These are phyloP conservation scores for Boletus pseudo-olivaceus DNA, from an alignment of 768 basidiomycete genomes.

Conservation along the genomic window DNA sequence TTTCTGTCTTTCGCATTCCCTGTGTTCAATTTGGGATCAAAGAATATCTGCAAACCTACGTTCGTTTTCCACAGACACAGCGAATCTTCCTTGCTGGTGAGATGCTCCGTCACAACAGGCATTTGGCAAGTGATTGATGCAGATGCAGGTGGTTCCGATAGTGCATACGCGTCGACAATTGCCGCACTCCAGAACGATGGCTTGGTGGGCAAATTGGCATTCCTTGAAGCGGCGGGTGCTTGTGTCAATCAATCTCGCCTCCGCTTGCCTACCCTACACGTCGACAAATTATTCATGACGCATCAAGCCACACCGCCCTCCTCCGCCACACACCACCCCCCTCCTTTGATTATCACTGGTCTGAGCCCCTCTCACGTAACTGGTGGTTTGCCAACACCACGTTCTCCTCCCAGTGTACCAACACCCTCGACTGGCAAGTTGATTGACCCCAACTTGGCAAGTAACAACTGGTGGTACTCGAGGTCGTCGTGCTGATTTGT, in stretches of 20 bases:
- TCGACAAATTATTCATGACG: constrained; percentile 49
- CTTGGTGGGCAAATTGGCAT: constrained; percentile 61
- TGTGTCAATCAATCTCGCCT: constrained; percentile 44
- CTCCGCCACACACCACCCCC: constrained; percentile 36
- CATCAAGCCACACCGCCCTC: constrained; percentile 23
- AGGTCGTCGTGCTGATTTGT: constrained; percentile 6
- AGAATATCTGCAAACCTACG: constrained; percentile 73
- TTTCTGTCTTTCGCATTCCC: neutral
- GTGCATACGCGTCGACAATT: constrained; percentile 55
- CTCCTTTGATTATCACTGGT: constrained; percentile 44
- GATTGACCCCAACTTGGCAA: constrained; percentile 65
- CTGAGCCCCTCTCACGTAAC: constrained; percentile 43
- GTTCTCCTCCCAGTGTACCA: constrained; percentile 48
- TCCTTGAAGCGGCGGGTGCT: constrained; percentile 50
- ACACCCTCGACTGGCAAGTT: constrained; percentile 27
- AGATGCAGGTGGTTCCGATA: constrained; percentile 50
- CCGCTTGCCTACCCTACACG: constrained; percentile 48
- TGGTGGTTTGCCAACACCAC: constrained; percentile 65
- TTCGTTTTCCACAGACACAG: constrained; percentile 69
- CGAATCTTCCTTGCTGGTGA: constrained; percentile 71
- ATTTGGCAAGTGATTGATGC: constrained; percentile 1
- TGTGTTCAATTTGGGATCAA: constrained; percentile 1
- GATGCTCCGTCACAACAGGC: constrained; percentile 8
- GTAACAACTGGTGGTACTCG: constrained; percentile 11
- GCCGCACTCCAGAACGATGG: constrained; percentile 56